These are phyloP conservation scores for Amphibolis antarctica DNA, from an alignment of 106 monocot genomes.

Conservation along the genomic window DNA sequence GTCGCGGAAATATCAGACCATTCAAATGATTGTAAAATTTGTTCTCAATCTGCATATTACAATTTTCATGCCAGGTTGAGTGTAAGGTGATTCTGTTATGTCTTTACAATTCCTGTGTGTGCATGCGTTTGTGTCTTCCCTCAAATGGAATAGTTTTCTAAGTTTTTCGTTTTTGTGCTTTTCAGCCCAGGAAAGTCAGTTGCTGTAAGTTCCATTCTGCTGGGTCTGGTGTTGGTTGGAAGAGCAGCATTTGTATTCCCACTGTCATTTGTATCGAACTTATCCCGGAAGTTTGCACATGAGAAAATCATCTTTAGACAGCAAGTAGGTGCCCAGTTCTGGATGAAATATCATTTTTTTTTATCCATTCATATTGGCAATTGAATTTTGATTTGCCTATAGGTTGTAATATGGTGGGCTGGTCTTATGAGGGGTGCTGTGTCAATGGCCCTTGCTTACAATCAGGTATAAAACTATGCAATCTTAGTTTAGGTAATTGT, in stretches of 20 bases:
- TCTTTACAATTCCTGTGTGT: too few relatives aligned
- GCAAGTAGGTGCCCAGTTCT: slow-evolving; percentile 43
- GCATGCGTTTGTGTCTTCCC: too few relatives aligned
- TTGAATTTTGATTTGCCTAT: neutral
- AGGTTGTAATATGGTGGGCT: slow-evolving; percentile 97
- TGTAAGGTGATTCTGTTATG: too few relatives aligned
- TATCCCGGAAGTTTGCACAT: slow-evolving; percentile 40
- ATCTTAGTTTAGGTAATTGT: neutral
- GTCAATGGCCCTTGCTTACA: slow-evolving; percentile 96
- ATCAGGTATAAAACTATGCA: slow-evolving; percentile 32
- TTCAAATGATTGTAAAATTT: too few relatives aligned
- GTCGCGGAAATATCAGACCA: too few relatives aligned
- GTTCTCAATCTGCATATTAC: neutral
- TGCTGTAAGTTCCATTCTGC: slow-evolving; percentile 68
- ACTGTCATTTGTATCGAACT: slow-evolving; percentile 85
- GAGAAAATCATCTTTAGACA: slow-evolving; percentile 61
- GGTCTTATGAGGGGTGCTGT: slow-evolving; percentile 98
- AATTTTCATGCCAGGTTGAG: too few relatives aligned
- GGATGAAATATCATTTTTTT: slow-evolving; percentile 3
- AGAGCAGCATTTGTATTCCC: slow-evolving; percentile 99
- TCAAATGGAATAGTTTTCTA: too few relatives aligned
- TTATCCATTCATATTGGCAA: neutral
- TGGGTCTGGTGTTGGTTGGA: slow-evolving; percentile 63
- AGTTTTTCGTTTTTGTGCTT: neutral
- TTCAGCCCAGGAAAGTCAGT: slow-evolving; percentile 82